Percentiles rank a stretch among this genome's conserved stretches.
Conservation (phyloP, 192 early-diverging fungal species). For the Podila minutissima region DNA sequence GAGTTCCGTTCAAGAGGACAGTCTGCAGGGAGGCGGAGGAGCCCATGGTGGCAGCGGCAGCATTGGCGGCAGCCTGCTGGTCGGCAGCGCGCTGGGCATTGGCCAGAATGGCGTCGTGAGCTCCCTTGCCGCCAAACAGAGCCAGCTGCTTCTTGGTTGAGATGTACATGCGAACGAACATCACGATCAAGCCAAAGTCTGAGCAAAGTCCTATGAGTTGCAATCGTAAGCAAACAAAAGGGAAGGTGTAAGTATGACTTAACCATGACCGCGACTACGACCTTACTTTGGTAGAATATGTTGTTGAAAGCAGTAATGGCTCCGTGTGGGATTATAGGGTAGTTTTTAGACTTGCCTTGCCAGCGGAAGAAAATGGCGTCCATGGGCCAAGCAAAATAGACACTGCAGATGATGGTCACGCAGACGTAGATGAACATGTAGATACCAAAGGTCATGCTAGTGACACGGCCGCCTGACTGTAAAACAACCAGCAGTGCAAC, state of each 20-base stretch:
- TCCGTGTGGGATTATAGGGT: background rate
- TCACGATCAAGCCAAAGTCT: constrained; percentile 42
- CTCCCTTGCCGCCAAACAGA: constrained; percentile 10
- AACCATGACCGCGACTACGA: too few relatives aligned
- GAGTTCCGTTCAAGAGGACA: background rate
- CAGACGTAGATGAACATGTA: constrained; percentile 48
- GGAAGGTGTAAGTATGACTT: too few relatives aligned
- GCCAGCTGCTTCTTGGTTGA: constrained; percentile 42
- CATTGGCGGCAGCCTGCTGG: constrained; percentile 7
- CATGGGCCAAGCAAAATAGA: constrained; percentile 45
- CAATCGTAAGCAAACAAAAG: background rate
- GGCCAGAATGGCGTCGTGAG: constrained; percentile 26
- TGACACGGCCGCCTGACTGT: constrained; percentile 48
- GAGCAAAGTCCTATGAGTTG: constrained; percentile 43
- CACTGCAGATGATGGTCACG: constrained; percentile 26
- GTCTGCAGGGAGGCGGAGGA: constrained; percentile 14
- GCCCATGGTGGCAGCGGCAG: background rate
- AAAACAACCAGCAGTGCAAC: constrained; percentile 50
- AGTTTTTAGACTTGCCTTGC: constrained; percentile 30
- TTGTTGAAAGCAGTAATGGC: too few relatives aligned
- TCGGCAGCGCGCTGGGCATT: constrained; percentile 29
- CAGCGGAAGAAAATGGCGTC: constrained; percentile 53
- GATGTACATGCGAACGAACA: constrained; percentile 38
- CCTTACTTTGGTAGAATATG: too few relatives aligned
- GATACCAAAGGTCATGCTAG: constrained; percentile 31